Percentiles rank a stretch among this genome's conserved stretches.
Conservation (phyloP, 2,329 filamentous ascomycete species). For the Hirsutella thompsonii region DNA sequence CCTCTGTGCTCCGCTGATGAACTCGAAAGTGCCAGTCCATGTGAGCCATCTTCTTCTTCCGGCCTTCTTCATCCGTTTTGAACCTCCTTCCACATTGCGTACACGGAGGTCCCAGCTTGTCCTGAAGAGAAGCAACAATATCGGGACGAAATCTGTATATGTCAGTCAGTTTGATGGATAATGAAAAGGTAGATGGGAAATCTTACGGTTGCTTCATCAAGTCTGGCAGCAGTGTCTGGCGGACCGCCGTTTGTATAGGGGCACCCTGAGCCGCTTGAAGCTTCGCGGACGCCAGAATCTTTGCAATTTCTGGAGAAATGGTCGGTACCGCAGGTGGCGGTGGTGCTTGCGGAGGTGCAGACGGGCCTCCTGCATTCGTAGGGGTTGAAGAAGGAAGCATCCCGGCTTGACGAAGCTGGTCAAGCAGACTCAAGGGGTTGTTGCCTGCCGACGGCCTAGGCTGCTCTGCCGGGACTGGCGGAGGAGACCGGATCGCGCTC, state of each 20-base stretch:
- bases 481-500: conserved; percentile 36
- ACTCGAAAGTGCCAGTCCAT: conserved; percentile 98
- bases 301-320: conserved; percentile 22
- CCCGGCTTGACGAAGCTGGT: conserved; percentile 55
- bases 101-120: conserved; percentile 74
- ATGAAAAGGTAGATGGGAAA: background rate
- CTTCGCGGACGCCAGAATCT: conserved; percentile 20
- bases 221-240: conserved; percentile 46
- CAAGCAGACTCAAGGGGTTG: conserved; percentile 48
- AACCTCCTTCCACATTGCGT: conserved; percentile 88
- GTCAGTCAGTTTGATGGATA: background rate
- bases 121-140: conserved; percentile 63
- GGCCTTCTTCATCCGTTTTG: conserved; percentile 60
- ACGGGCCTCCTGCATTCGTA: conserved; percentile 20
- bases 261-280: conserved; percentile 8
- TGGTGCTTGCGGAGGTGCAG: conserved; percentile 11
- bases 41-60: conserved; percentile 76
- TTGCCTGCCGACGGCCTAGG: conserved; percentile 17
- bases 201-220: conserved; percentile 60
- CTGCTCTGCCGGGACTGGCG: conserved; percentile 26
- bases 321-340: conserved; percentile 15
- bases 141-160: conserved; percentile 56
- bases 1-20: conserved; percentile 77
- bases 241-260: background rate
- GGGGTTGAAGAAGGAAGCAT: conserved; percentile 39